These are phyloP conservation scores for Podospora conica DNA, from an alignment of 495 filamentous ascomycete species.

Conservation along the genomic window DNA sequence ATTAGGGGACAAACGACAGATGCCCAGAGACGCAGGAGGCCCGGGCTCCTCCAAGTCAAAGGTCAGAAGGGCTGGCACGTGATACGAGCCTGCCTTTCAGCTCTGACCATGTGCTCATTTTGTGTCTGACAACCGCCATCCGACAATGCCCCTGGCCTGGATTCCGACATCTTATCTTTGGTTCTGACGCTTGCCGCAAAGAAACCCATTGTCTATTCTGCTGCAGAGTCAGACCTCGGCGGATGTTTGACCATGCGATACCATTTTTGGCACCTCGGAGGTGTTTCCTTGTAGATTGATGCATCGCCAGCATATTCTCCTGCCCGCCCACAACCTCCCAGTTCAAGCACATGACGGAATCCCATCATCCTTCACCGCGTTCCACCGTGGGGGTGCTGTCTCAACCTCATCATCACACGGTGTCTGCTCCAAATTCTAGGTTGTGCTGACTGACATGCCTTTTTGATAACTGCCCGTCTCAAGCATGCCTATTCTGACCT, in stretches of 20 bases:
- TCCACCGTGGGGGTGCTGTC: background rate
- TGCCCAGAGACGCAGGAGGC: background rate
- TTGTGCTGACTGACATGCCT: background rate
- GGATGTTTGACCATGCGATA: background rate
- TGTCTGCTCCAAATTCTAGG: background rate
- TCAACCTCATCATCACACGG: background rate
- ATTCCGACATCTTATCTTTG: background rate
- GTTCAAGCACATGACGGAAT: too few species aligned
- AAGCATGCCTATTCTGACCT: too few species aligned
- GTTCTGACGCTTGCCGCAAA: conserved; percentile 1
- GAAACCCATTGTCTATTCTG: background rate
- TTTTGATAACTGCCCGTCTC: background rate
- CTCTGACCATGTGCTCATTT: background rate
- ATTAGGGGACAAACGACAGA: conserved; percentile 16
- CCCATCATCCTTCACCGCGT: background rate
- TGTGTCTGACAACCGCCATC: background rate
- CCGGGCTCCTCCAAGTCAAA: background rate
- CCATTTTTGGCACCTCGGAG: background rate
- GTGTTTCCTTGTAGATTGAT: background rate
- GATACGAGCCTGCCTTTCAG: conserved; percentile 3
- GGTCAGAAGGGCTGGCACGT: conserved; percentile 14
- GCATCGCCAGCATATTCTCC: background rate
- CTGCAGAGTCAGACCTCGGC: background rate
- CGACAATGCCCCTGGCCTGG: background rate
- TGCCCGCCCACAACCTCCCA: background rate